phyloP scores from a whole-genome alignment of 345 rosid species.

The Populus nigra region DNA sequence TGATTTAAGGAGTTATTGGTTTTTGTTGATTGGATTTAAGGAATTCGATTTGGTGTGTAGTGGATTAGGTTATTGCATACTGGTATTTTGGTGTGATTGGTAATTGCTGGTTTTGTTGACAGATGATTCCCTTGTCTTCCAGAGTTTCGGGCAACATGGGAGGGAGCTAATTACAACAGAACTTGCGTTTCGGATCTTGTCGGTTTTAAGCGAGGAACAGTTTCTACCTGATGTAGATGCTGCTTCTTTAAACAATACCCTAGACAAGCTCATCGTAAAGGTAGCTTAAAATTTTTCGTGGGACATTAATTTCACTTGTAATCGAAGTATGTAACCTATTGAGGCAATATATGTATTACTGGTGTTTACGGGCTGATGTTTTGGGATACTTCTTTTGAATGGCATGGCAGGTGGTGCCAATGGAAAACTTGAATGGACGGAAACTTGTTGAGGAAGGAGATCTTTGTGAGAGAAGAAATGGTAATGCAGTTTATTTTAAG shows the following conservation, averaged over 20 bases:
- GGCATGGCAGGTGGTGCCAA: constrained; percentile 68
- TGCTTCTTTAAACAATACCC: constrained; percentile 42
- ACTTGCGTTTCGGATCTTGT: constrained; percentile 76
- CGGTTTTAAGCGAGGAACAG: constrained; percentile 82
- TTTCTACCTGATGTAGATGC: constrained; percentile 49
- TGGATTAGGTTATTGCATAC: constrained; percentile 38
- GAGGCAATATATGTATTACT: neutral
- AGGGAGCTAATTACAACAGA: constrained; percentile 95
- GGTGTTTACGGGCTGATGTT: neutral
- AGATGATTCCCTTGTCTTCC: constrained; percentile 98
- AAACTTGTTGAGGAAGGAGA: constrained; percentile 90
- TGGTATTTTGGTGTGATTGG: constrained; percentile 20
- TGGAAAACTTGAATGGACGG: constrained; percentile 93
- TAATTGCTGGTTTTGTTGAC: constrained; percentile 78
- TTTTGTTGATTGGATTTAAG: neutral
- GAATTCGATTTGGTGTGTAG: constrained; percentile 22
- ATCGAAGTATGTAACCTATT: neutral
- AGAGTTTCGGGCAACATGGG: constrained; percentile 99
- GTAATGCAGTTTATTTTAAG: constrained; percentile 31
- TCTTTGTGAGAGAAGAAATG: constrained; percentile 95
- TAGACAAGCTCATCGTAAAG: constrained; percentile 76
- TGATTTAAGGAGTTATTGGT: neutral
- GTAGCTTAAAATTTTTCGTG: constrained; percentile 22
- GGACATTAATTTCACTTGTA: neutral
- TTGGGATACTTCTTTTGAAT: constrained; percentile 14